phyloP scores from a whole-genome alignment of 179 eudicot genomes.

The Camellia oleifera region DNA sequence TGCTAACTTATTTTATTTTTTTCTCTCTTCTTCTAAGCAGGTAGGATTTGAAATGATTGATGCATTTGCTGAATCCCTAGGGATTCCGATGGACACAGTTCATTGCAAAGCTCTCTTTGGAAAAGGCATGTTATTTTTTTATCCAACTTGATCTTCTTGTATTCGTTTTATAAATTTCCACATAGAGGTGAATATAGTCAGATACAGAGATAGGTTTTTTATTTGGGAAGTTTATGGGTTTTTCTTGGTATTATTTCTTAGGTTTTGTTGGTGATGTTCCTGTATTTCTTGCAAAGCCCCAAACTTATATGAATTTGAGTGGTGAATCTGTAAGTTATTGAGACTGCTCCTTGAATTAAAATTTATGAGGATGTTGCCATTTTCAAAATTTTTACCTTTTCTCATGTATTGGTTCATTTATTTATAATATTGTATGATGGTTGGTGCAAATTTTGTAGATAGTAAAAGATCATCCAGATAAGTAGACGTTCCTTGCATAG shows the following conservation, averaged over 20 bases:
- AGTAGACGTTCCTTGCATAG: no score
- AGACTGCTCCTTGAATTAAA: neutral
- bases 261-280: conserved; percentile 67
- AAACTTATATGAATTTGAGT: conserved; percentile 93
- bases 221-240: neutral
- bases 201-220: neutral
- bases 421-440: no score
- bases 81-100: conserved; percentile 56
- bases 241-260: conserved; percentile 27
- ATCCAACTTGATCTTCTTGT: neutral
- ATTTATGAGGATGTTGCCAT: no score
- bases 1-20: no score
- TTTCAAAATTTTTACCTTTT: neutral
- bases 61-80: conserved; percentile 60
- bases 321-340: conserved; percentile 76
- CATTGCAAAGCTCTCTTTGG: conserved; percentile 88
- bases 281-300: conserved; percentile 85
- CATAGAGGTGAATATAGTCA: neutral
- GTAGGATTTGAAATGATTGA: conserved; percentile 83
- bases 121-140: conserved; percentile 46
- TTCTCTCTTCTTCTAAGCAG: conserved; percentile 22
- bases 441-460: no score
- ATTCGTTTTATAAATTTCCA: neutral
- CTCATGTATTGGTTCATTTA: no score
- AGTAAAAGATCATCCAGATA: no score